Evolutionary conservation across 2,329 filamentous ascomycete species (phyloP).

Genomic region (Stachybotrys chartarum): DNA sequence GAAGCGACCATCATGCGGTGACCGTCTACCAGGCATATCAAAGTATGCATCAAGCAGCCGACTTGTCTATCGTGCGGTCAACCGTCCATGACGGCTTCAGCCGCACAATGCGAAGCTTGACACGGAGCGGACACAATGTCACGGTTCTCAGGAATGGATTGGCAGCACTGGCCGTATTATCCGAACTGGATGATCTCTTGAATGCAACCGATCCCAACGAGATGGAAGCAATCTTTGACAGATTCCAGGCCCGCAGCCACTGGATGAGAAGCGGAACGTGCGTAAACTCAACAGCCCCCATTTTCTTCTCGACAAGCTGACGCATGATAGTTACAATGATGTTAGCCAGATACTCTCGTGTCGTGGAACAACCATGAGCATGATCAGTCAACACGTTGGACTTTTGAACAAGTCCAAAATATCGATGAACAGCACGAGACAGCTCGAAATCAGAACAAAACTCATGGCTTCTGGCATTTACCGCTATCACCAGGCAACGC

Average conservation of each 20-base stretch:
- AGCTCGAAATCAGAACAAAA: slow-evolving; percentile 71
- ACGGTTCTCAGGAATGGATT: slow-evolving; percentile 47
- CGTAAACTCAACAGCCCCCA: slow-evolving; percentile 17
- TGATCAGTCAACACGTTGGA: slow-evolving; percentile 63
- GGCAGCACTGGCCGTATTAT: slow-evolving; percentile 62
- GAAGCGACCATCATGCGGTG: slow-evolving; percentile 55
- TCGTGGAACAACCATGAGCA: slow-evolving; percentile 74
- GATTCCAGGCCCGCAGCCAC: slow-evolving; percentile 56
- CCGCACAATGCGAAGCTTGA: slow-evolving; percentile 52
- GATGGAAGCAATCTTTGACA: slow-evolving; percentile 52
- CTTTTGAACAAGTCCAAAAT: slow-evolving; percentile 56
- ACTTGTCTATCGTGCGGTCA: slow-evolving; percentile 42
- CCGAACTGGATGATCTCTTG: slow-evolving; percentile 75
- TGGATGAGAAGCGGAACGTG: slow-evolving; percentile 84
- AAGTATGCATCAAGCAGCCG: slow-evolving; percentile 60
- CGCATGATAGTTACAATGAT: slow-evolving; percentile 56
- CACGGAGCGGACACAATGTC: slow-evolving; percentile 39
- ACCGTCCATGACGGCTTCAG: slow-evolving; percentile 59
- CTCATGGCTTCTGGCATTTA: slow-evolving; percentile 69
- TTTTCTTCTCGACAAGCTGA: slow-evolving; percentile 3
- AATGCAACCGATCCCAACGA: slow-evolving; percentile 52
- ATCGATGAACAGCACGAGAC: slow-evolving; percentile 54
- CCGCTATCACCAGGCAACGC: slow-evolving; percentile 71
- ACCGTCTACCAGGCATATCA: slow-evolving; percentile 78
- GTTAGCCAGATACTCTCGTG: slow-evolving; percentile 75